Base-by-base conservation (phyloP, 306 rosid genomes). In the Castanea crenata region DNA sequence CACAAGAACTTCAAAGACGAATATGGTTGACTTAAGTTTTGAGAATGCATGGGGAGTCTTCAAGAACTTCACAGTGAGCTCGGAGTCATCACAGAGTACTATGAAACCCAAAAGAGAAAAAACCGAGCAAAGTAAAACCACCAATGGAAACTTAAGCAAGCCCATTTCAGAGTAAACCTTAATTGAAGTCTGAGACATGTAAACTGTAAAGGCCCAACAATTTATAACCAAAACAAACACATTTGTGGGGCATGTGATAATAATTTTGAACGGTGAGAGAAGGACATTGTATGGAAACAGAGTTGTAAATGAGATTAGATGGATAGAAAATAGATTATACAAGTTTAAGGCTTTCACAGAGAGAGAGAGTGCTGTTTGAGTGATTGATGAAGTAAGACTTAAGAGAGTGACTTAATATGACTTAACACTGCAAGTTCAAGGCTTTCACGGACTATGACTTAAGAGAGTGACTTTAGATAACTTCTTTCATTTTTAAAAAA, bases 31-130 rank as follows among this genome's bases (percentile, higher is more conserved):
- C 78, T 75, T 94, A 76, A 85, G 82, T 73, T 85, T 91, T 23
- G 97, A 94, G 81, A 94, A 88, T 82, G 91, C 84, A 72, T 82
- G 82, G 6, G 98, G 98, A 54, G 90, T 83, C 70, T 90, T 92
- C 87, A 89, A 85, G 90, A 94, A 88, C 81, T 91, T 89, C 79
- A 92, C 85, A 77, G 81, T 72, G 70, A 87, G 67, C 75, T 82
- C 86, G 41, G 91, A 89, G 73, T 80, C 83, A 59, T 70, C 80
- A 77, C 87, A 88, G 80, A 76, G 52, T 57, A 81, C 79, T 78
- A 76, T 54, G 34, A 81, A 84, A 76, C 88, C 79, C 71, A 91
- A 83, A 15, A 86, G 44, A 70, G 79, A 77, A 27, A 84, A 78
- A 56, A 78, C 71, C 82, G 84, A 89, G 77, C 73, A 83, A 68